phyloP scores from a whole-genome alignment of 2,329 filamentous ascomycete species.

The Epicoccum nigrum region DNA sequence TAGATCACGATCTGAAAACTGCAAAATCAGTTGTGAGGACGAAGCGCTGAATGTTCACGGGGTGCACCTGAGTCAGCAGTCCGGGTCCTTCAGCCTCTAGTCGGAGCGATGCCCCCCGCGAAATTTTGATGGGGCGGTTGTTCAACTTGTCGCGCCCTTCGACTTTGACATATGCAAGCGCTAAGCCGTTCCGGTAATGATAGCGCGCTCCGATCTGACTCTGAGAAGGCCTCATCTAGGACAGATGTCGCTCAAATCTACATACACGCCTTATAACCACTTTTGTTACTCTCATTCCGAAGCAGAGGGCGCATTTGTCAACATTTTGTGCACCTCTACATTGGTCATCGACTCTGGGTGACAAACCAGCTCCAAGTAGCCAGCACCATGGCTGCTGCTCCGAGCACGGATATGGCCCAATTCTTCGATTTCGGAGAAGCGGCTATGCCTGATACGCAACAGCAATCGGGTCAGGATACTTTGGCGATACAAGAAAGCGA shows the following conservation, averaged over 20 bases:
- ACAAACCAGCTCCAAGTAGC: conserved; percentile 2
- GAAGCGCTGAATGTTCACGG: neutral
- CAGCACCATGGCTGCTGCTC: conserved; percentile 35
- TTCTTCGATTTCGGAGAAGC: conserved; percentile 51
- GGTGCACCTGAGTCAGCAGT: conserved; percentile 5
- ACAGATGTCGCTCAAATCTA: conserved; percentile 16
- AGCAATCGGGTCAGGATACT: conserved; percentile 12
- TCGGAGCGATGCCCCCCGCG: conserved; percentile 7
- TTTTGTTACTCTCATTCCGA: conserved; percentile 13
- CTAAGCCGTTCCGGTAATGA: conserved; percentile 3
- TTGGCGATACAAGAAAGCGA: conserved; percentile 10
- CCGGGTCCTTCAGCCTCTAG: neutral
- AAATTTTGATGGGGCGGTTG: conserved; percentile 8
- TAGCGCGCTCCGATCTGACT: conserved; percentile 19
- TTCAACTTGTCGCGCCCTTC: conserved; percentile 16
- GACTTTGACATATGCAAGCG: conserved; percentile 11
- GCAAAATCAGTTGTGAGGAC: no score
- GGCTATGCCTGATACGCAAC: conserved; percentile 35
- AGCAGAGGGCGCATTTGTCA: conserved; percentile 26
- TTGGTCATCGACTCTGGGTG: neutral
- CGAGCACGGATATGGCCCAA: conserved; percentile 43
- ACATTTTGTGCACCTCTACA: neutral
- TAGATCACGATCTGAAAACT: no score
- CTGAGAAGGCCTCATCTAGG: conserved; percentile 12
- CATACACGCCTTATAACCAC: conserved; percentile 29